Percentiles rank a stretch among this genome's conserved stretches.
phyloP scores from a whole-genome alignment of 2,329 filamentous ascomycete genomes.

The Diaporthe batatas region DNA sequence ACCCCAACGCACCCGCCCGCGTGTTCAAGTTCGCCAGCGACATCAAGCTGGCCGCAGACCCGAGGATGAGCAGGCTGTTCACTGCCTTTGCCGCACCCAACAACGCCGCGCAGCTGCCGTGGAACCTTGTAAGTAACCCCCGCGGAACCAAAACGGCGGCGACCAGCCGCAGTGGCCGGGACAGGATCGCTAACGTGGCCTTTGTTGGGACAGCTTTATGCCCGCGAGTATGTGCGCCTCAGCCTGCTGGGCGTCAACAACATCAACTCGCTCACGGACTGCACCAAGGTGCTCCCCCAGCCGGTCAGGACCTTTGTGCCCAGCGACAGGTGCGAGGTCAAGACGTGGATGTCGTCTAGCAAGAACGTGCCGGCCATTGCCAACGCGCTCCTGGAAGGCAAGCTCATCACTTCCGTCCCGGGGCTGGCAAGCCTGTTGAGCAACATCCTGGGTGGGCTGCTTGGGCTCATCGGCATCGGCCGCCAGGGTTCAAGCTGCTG shows the following conservation, averaged over 20 bases:
- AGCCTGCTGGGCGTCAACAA: constrained; percentile 60
- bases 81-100: constrained; percentile 31
- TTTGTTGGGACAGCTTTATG: constrained; percentile 47
- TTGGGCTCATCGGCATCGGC: constrained; percentile 15
- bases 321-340: constrained; percentile 42
- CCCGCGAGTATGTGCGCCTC: constrained; percentile 58
- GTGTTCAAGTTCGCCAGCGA: constrained; percentile 50
- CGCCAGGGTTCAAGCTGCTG: constrained; percentile 12
- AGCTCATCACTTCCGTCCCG: constrained; percentile 34
- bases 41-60: constrained; percentile 31
- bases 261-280: constrained; percentile 59
- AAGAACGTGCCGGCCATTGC: constrained; percentile 32
- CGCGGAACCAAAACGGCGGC: neutral
- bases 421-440: constrained; percentile 5
- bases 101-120: constrained; percentile 35
- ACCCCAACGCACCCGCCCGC: constrained; percentile 49
- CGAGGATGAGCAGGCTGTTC: constrained; percentile 29
- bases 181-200: neutral
- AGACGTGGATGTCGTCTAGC: constrained; percentile 29
- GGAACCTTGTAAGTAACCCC: constrained; percentile 27
- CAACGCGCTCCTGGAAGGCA: constrained; percentile 29
- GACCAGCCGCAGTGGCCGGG: neutral
- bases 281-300: constrained; percentile 53
- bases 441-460: neutral
- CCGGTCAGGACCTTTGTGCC: constrained; percentile 31